Evolutionary conservation across 306 rosid species (phyloP), one percentile per base, ranked within the genome.

Genomic region (Delonix regia): DNA sequence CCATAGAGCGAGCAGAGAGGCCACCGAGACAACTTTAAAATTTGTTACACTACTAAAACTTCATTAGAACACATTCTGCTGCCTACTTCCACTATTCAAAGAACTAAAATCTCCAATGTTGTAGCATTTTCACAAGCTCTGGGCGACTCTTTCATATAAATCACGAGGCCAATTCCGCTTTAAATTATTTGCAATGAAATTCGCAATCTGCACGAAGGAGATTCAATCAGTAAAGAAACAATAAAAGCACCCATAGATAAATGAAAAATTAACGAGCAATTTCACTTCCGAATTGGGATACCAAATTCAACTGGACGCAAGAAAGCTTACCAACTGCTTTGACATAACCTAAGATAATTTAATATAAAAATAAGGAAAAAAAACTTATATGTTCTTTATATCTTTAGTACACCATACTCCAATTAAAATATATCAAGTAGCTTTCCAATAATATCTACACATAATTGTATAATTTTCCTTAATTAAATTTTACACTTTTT

Each of bases 111-210:
- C 69, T 45, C 77, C 65, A 1, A n/a, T 5, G 4, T 57, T 11
- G 75, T 77, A 75, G 75, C 75, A 75, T 65, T 83, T 78, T 93
- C 88, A 95, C 86, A 95, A 82, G 90, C 89, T 93, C 80, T 82
- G 92, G 25, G 98, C 98, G 72, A 93, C 93, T 80, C 94, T 95
- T 71, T 93, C 98, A 0, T 88, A 95, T 86, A 95, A 85, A 84
- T 95, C 99, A 6, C 90, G 93, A 14, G 99, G 99, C 99, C 98
- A 95, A 39, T 93, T 93, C 85, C 96, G 85, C 51, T 81, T 93
- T 38, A 89, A 79, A 76, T 95, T 95, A 73, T 91, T 95, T 19
- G 99, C 99, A 76, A 95, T 89, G 79, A 95, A 93, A 82, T 81
- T 88, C 19, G 96, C 91, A 81, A 95, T 95, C 99, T 95, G 93